These are phyloP conservation scores for Dunaliella sp. DNA, from an alignment of 139 green algal genomes.

Conservation along the genomic window DNA sequence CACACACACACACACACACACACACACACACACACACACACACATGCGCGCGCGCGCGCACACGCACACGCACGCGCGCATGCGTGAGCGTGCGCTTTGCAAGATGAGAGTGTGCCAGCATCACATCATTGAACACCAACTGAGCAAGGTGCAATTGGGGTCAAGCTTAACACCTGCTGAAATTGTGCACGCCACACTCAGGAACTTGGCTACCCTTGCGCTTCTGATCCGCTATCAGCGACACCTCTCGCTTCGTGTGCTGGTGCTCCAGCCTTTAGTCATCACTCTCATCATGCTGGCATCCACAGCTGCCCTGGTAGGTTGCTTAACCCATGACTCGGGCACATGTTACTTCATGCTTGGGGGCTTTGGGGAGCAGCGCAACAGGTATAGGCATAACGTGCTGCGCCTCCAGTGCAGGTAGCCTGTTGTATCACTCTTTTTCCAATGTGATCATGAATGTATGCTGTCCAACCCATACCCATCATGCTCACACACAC, in stretches of 20 bases:
- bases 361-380: too few relatives aligned
- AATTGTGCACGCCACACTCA: slow-evolving; percentile 4
- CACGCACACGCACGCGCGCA: not conserved
- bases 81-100: not conserved
- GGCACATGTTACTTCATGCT: too few relatives aligned
- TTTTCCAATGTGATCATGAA: not conserved
- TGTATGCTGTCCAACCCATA: too few relatives aligned
- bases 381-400: too few relatives aligned
- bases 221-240: slow-evolving; percentile 48
- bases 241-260: slow-evolving; percentile 39
- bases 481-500: too few relatives aligned
- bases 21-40: slow-evolving; percentile 1
- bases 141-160: not conserved
- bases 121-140: not conserved
- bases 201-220: slow-evolving; percentile 34
- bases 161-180: not conserved
- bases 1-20: not conserved
- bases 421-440: not conserved
- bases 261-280: slow-evolving; percentile 50
- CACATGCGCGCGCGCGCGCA: not conserved
- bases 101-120: not conserved
- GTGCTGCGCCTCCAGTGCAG: too few relatives aligned
- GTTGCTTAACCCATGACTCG: too few relatives aligned
- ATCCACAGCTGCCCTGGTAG: slow-evolving; percentile 41
- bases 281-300: slow-evolving; percentile 48